Evolutionary conservation across 768 basidiomycete genomes (phyloP).

Genomic region (Asterophora lycoperdoides): DNA sequence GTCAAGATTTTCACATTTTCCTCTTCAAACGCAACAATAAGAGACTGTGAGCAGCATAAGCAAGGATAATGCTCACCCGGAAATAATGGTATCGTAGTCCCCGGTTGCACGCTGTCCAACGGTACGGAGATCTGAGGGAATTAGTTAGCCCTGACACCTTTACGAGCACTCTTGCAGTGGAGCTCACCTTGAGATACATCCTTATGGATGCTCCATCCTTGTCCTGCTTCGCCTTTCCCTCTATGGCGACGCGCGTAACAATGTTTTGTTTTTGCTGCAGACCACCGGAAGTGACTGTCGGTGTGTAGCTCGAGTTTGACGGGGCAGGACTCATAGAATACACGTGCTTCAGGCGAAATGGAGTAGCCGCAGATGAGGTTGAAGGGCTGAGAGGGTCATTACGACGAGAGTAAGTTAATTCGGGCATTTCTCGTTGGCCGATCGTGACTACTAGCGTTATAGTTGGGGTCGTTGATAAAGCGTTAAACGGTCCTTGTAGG

Average conservation of each 20-base stretch:
- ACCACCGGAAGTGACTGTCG: conserved; percentile 42
- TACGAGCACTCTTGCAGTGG: neutral
- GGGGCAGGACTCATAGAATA: conserved; percentile 17
- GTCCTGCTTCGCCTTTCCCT: conserved; percentile 65
- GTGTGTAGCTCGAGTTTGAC: conserved; percentile 37
- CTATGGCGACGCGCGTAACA: conserved; percentile 69
- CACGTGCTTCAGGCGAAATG: conserved; percentile 15
- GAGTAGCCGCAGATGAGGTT: conserved; percentile 7
- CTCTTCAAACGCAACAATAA: conserved; percentile 39
- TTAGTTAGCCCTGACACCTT: conserved; percentile 3
- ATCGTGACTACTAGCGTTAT: neutral
- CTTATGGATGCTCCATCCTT: conserved; percentile 63
- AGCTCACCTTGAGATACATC: conserved; percentile 70
- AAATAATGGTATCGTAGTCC: conserved; percentile 66
- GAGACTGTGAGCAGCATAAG: neutral
- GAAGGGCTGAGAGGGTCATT: conserved; percentile 11
- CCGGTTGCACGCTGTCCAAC: conserved; percentile 61
- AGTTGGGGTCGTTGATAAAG: neutral
- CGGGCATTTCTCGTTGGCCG: conserved; percentile 8
- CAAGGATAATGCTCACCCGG: conserved; percentile 44
- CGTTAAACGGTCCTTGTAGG: neutral
- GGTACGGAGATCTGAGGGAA: conserved; percentile 56
- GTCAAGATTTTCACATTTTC: conserved; percentile 72
- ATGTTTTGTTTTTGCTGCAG: conserved; percentile 54
- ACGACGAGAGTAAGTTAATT: conserved; percentile 12